Base-by-base conservation (phyloP, 169 alveolate genomes). In the Eimeria sp. region DNA sequence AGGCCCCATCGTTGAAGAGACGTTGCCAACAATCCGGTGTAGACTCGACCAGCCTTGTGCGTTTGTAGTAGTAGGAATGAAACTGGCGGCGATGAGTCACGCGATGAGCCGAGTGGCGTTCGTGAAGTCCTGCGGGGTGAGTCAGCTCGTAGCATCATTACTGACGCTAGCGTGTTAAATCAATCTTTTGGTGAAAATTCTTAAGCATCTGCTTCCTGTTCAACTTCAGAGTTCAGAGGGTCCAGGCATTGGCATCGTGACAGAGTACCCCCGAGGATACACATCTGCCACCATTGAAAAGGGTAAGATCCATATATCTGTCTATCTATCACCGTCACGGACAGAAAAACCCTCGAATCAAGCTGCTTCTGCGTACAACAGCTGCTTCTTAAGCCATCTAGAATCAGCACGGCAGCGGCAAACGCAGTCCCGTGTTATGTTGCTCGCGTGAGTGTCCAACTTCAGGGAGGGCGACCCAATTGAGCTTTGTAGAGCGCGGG, bases 51-150 rank as follows among this genome's bases (percentile, higher is more conserved):
- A 30, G 33, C 77, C 88, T n/a, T 93, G 96, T 54, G 66, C 71
- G 10, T 68, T 93, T 27, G 64, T 46, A 46, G 85, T 93, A 23
- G 37, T 18, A 20, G 96, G 96, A 25, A 46, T 40, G 68, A 93
- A 93, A 23, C 30, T 93, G 94, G 90, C 83, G 78, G 25, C 54
- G n/a, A 40, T 93, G 93, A 85, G 77, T 76, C 93, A 80, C 52
- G 43, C 76, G 62, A 33, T 25, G 60, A 60, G 90, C 4, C 62
- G 93, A 14, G 94, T 93, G 76, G 93, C 96, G 0, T 56, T 93
- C 37, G 78, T 93, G 76, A 72, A 83, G 78, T 16, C 60, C 16
- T 93, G 96, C 80, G 96, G 96, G 89, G 96, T 80, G 71, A 54
- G 90, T 46, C 88, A 58, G 33, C 74, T 27, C 10, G 30, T 60